A percentile compares a stretch with the other conserved stretches of the same genome.
These are phyloP conservation scores for Trapa bicornis DNA, from an alignment of 345 rosid genomes.

Conservation along the genomic window DNA sequence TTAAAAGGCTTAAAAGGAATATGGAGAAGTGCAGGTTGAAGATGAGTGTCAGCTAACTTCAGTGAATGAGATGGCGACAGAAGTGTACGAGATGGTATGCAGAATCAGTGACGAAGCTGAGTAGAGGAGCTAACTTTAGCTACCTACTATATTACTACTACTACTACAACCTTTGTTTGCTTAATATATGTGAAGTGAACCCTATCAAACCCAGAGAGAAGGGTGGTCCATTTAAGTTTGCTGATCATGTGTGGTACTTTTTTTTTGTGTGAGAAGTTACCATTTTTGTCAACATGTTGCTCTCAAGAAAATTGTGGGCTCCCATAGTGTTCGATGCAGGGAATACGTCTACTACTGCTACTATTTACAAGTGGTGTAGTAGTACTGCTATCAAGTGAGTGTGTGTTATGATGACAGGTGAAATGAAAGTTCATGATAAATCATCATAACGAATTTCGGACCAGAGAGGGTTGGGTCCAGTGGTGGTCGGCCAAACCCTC, in stretches of 20 bases:
- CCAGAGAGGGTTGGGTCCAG: no score
- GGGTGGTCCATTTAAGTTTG: not conserved
- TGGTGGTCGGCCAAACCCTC: no score
- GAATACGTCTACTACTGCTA: no score
- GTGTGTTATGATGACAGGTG: no score
- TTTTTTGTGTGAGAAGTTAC: not conserved
- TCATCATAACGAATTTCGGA: no score
- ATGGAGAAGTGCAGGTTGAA: slow-evolving; percentile 24
- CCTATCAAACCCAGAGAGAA: not conserved
- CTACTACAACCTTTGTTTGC: no score
- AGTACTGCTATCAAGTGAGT: no score
- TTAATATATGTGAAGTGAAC: not conserved
- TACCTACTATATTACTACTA: no score
- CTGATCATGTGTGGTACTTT: not conserved
- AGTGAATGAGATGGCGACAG: slow-evolving; percentile 40
- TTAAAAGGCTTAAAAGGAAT: no score
- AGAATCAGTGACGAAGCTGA: slow-evolving; percentile 26
- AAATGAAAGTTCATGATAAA: no score
- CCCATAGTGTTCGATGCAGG: no score
- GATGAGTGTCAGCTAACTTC: slow-evolving; percentile 33
- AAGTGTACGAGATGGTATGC: slow-evolving; percentile 37
- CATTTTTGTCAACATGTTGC: not conserved
- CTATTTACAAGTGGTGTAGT: not conserved
- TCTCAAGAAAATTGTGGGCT: not conserved
- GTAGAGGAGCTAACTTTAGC: not conserved